A percentile compares a stretch with the other conserved stretches of the same genome.
Conservation (phyloP, 768 basidiomycete species). For the Lentinula edodes region DNA sequence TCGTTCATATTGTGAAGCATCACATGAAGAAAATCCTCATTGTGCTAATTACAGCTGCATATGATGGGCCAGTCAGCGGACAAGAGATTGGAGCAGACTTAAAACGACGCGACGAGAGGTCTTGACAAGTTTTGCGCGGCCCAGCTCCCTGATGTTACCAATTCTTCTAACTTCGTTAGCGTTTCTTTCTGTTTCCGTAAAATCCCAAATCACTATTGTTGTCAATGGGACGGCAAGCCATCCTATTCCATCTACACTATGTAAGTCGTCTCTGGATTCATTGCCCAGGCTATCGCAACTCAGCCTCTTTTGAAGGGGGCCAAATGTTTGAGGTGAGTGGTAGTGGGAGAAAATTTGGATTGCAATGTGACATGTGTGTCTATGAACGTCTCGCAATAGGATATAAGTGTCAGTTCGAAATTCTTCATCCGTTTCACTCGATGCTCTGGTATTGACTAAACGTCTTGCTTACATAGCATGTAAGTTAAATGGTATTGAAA, state of each 20-base stretch:
- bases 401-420: slow-evolving; percentile 49
- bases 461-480: slow-evolving; percentile 22
- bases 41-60: not conserved
- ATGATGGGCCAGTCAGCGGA: not conserved
- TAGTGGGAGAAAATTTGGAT: not conserved
- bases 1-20: not conserved
- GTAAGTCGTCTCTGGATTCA: slow-evolving; percentile 24
- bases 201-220: slow-evolving; percentile 25
- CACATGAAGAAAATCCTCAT: not conserved
- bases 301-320: slow-evolving; percentile 28
- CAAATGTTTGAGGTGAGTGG: slow-evolving; percentile 53
- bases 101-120: not conserved
- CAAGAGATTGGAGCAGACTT: not conserved
- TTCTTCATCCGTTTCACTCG: not conserved
- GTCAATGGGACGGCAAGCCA: slow-evolving; percentile 45
- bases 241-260: slow-evolving; percentile 45
- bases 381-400: slow-evolving; percentile 25
- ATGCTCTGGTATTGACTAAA: slow-evolving; percentile 1
- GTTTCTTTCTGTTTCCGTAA: not conserved
- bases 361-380: not conserved
- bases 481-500: slow-evolving; percentile 15
- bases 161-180: not conserved
- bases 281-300: not conserved
- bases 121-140: slow-evolving; percentile 5
- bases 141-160: not conserved